Conservation (phyloP, 2,329 filamentous ascomycete genomes). For the Penicillium sp. region DNA sequence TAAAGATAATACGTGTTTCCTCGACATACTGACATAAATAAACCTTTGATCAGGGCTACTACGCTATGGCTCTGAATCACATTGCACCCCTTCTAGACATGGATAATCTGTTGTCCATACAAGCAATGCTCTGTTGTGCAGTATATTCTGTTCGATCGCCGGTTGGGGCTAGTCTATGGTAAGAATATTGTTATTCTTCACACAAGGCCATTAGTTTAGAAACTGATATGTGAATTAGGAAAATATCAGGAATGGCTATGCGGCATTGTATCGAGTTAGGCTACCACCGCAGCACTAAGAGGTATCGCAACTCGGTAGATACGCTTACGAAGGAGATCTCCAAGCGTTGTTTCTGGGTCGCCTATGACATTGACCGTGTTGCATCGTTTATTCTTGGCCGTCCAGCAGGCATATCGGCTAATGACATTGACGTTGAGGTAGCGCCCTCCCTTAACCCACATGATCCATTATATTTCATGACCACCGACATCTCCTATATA, state of each 20-base stretch:
- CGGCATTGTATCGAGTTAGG: slow-evolving; percentile 34
- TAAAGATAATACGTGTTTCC: neutral
- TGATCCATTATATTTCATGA: neutral
- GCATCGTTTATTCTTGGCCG: slow-evolving; percentile 30
- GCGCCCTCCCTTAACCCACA: neutral
- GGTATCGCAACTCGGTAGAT: slow-evolving; percentile 16
- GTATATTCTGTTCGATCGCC: slow-evolving; percentile 25
- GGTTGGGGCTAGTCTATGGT: slow-evolving; percentile 25
- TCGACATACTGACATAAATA: neutral
- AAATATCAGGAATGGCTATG: slow-evolving; percentile 32
- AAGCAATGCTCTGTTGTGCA: slow-evolving; percentile 20
- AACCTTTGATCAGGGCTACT: neutral
- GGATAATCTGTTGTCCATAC: slow-evolving; percentile 24
- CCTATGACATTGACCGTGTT: slow-evolving; percentile 31
- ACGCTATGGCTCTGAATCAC: slow-evolving; percentile 12
- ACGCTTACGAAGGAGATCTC: slow-evolving; percentile 24
- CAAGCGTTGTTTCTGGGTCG: slow-evolving; percentile 31
- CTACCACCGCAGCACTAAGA: slow-evolving; percentile 29
- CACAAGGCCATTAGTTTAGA: neutral
- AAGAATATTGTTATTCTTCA: neutral
- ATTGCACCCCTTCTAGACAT: slow-evolving; percentile 19
- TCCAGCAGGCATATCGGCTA: slow-evolving; percentile 23
- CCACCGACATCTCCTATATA: neutral
- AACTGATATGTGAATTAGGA: slow-evolving; percentile 17
- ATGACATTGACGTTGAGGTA: slow-evolving; percentile 25